Percentiles rank a stretch among this genome's conserved stretches.
Conservation (phyloP, 148 eudicot species). For the Rhododendron griersonianum region DNA sequence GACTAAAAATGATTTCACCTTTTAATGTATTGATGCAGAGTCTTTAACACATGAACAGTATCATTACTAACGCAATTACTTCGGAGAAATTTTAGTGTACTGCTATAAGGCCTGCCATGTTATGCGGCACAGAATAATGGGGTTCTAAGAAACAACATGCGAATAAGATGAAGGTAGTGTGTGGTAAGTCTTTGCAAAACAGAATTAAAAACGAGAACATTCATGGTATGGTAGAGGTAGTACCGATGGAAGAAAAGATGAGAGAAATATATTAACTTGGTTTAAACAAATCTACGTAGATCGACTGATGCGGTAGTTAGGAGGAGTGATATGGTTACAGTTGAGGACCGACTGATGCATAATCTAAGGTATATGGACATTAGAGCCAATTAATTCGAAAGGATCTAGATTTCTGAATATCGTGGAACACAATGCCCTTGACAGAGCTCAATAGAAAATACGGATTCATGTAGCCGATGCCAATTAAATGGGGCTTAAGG, state of each 20-base stretch:
- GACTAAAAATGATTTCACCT: not conserved
- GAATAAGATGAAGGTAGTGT: not conserved
- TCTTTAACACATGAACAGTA: not conserved
- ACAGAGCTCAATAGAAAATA: no score
- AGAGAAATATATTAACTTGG: not conserved
- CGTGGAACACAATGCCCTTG: no score
- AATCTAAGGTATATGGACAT: no score
- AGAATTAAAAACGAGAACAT: not conserved
- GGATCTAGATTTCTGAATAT: no score
- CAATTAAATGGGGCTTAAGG: no score
- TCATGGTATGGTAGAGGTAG: not conserved
- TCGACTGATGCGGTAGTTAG: no score
- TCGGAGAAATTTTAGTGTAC: not conserved
- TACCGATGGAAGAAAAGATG: not conserved
- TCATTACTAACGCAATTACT: not conserved
- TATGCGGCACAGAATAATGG: not conserved
- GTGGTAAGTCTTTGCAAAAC: not conserved
- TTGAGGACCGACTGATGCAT: no score
- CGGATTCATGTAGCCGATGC: no score
- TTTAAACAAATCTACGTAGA: no score
- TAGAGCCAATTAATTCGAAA: no score
- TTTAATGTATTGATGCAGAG: not conserved
- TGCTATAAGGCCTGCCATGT: not conserved
- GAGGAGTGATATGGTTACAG: no score
- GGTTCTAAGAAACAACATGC: not conserved